Evolutionary conservation across 306 rosid genomes (phyloP).

Genomic region (Trichosanthes truncata): DNA sequence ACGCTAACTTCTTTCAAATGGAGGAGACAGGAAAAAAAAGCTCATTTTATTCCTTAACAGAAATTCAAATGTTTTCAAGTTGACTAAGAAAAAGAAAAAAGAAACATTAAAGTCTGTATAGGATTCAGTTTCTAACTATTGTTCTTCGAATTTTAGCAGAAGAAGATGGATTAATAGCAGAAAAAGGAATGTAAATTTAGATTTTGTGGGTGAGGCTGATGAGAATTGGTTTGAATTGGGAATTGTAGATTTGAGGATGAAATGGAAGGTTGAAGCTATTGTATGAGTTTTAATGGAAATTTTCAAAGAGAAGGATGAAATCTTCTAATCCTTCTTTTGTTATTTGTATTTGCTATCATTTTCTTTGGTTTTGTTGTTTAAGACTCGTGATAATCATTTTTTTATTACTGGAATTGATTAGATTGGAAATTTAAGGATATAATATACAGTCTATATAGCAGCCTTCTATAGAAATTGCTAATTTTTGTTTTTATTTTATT

Average conservation of each 20-base stretch:
- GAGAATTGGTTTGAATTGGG: constrained; percentile 26
- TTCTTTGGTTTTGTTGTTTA: neutral
- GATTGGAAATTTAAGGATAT: neutral
- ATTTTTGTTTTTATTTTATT: too few relatives aligned
- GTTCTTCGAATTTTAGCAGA: constrained; percentile 79
- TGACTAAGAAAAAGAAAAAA: constrained; percentile 22
- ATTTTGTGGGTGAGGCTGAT: constrained; percentile 33
- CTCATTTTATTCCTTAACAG: constrained; percentile 19
- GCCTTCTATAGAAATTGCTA: neutral
- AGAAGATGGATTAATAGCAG: constrained; percentile 50
- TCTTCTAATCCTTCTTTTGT: neutral
- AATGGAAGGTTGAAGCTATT: constrained; percentile 27
- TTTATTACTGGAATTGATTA: neutral
- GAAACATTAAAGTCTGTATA: constrained; percentile 40
- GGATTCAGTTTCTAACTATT: constrained; percentile 56
- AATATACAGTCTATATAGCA: too few relatives aligned
- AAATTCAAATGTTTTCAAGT: constrained; percentile 26
- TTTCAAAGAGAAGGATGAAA: constrained; percentile 3
- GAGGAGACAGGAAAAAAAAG: neutral
- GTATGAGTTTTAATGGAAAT: constrained; percentile 22
- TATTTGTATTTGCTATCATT: neutral
- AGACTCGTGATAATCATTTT: neutral
- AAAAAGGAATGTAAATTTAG: constrained; percentile 18
- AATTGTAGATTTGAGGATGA: constrained; percentile 28
- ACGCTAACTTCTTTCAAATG: constrained; percentile 26